phyloP scores from a whole-genome alignment of 2,329 filamentous ascomycete species.

The Dactylellina sp. region DNA sequence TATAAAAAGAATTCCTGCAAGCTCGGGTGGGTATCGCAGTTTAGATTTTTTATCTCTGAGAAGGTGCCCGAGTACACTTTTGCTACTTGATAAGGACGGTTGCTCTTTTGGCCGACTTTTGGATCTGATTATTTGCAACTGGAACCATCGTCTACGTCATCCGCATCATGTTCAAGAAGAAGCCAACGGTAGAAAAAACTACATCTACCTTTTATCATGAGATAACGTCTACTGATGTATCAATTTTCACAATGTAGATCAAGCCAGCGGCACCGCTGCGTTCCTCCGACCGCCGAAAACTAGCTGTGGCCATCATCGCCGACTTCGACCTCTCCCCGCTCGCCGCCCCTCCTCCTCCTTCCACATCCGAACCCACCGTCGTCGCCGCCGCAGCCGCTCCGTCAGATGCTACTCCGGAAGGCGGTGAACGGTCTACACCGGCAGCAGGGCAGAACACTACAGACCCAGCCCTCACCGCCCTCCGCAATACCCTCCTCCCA shows the following conservation, averaged over 20 bases:
- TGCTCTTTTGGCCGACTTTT: too few species aligned
- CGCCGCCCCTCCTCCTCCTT: background rate
- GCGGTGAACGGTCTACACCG: slow-evolving; percentile 60
- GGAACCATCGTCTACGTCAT: too few species aligned
- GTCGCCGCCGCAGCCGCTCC: slow-evolving; percentile 61
- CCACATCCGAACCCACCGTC: slow-evolving; percentile 63
- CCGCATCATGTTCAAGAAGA: slow-evolving; percentile 50
- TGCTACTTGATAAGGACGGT: too few species aligned
- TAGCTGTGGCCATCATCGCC: slow-evolving; percentile 75
- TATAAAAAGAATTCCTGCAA: too few species aligned
- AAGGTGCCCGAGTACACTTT: too few species aligned
- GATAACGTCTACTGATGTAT: too few species aligned
- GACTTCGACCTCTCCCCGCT: slow-evolving; percentile 66
- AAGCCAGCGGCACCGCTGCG: slow-evolving; percentile 75
- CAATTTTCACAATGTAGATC: too few species aligned
- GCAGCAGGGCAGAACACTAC: slow-evolving; percentile 3
- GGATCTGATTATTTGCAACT: too few species aligned
- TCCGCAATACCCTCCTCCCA: slow-evolving; percentile 72
- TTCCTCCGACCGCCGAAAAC: slow-evolving; percentile 75
- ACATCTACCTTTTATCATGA: too few species aligned
- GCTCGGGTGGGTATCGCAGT: too few species aligned
- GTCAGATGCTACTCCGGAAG: slow-evolving; percentile 5
- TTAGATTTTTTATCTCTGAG: too few species aligned
- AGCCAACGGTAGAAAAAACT: slow-evolving; percentile 49
- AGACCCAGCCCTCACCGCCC: slow-evolving; percentile 28